phyloP scores from a whole-genome alignment of 352 stramenopile genomes.

The Lagenidium sp. region DNA sequence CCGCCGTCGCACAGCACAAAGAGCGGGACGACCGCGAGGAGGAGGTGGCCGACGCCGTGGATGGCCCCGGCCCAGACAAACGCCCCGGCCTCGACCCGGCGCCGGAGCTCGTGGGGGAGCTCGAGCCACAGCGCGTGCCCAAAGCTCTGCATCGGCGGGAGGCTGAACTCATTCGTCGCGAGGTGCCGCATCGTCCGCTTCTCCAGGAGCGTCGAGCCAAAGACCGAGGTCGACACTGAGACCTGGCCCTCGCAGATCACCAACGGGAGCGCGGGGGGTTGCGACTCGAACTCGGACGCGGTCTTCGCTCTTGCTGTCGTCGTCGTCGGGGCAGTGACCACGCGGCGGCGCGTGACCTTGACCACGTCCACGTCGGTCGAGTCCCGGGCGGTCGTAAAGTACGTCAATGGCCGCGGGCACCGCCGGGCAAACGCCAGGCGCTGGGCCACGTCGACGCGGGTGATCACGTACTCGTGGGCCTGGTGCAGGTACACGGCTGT shows the following conservation, averaged over 20 bases:
- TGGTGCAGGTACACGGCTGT: slow-evolving; percentile 90
- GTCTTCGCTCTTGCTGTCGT: not conserved
- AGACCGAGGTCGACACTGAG: slow-evolving; percentile 70
- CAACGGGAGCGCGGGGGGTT: not conserved
- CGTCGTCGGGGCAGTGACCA: too few species aligned
- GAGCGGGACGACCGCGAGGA: slow-evolving; percentile 88
- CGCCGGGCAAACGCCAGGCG: slow-evolving; percentile 61
- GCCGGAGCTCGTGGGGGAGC: slow-evolving; percentile 44
- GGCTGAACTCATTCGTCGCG: slow-evolving; percentile 84
- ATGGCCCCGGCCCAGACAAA: slow-evolving; percentile 40
- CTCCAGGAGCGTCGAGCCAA: slow-evolving; percentile 80
- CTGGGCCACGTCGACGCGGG: slow-evolving; percentile 61
- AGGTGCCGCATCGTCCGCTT: slow-evolving; percentile 72
- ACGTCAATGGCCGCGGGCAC: slow-evolving; percentile 56
- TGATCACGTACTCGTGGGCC: slow-evolving; percentile 87
- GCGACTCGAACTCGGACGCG: too few species aligned
- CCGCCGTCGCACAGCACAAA: slow-evolving; percentile 87
- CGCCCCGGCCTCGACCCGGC: slow-evolving; percentile 22
- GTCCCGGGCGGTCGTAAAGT: slow-evolving; percentile 86
- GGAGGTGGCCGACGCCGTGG: slow-evolving; percentile 85
- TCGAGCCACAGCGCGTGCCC: slow-evolving; percentile 95
- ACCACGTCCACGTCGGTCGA: slow-evolving; percentile 84
- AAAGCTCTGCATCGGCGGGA: slow-evolving; percentile 95
- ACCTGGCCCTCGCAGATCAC: slow-evolving; percentile 58
- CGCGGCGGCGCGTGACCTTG: slow-evolving; percentile 26